Base-by-base conservation (phyloP, 1,284 basidiomycete genomes). In the Amylostereum areolatum region DNA sequence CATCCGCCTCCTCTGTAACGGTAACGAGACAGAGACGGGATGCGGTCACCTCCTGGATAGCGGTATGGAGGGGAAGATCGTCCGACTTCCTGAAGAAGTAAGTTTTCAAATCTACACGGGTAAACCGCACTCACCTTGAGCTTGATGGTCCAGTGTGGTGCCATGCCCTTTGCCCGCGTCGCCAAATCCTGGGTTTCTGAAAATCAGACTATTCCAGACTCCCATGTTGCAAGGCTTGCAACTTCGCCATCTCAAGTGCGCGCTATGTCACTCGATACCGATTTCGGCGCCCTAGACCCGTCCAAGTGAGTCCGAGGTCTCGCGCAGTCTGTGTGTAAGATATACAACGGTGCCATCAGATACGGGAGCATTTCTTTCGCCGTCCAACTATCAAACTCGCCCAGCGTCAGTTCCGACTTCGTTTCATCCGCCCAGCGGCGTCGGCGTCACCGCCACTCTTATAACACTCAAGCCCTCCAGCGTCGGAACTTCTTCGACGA, bases 61-160 rank as follows among this genome's bases (percentile, higher is more conserved):
- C 36, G 74, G 74, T 24, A 72, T 76, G 1, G 72, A 67, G 27
- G 70, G 70, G 43, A 81, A 75, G 52, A 61, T 81, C 29, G 75
- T 80, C 25, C 70, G 78, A n/a, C 59, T 80, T 7, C 77, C 78
- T 4, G 66, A 77, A 53, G 62, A 63, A 49, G 76, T 77, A 50
- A 45, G 73, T 66, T 37, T 33, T 50, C 10, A 36, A 29, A n/a
- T 43, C n/a, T 43, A 5, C 28, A 7, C 30, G 3, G 29, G 31
- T 18, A 32, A 8, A 44, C 7, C 25, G 36, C 27, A 10, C 39
- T 9, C 41, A 37, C 29, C 29, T 39, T 45, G 29, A 32, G 12
- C 37, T 7, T n/a, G 7, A n/a, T 39, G 12, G 6, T 24, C 11
- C 48, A 78, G 77, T 80, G 78, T 51, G 74, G 73, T 12, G 56